Percentiles rank a stretch among this genome's conserved stretches.
Conservation (phyloP, 768 basidiomycete genomes). For the Naematelia encephala region DNA sequence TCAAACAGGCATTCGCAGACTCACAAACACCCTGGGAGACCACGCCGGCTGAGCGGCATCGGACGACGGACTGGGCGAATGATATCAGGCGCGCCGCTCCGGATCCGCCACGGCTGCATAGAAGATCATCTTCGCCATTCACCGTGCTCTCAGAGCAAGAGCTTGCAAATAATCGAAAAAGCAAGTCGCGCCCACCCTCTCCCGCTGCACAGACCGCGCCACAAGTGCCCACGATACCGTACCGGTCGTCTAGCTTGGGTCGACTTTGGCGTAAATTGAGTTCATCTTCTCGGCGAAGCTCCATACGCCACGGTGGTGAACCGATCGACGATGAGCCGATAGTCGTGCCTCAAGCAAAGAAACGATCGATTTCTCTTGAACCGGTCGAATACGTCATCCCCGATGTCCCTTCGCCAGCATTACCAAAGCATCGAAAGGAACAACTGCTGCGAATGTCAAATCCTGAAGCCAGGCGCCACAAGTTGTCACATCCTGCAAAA, state of each 20-base stretch:
- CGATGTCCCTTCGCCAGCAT: not conserved
- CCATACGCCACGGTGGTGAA: not conserved
- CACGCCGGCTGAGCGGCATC: not conserved
- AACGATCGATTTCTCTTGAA: not conserved
- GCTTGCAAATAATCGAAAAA: not conserved
- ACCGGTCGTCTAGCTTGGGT: not conserved
- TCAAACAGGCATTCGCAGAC: conserved; percentile 3
- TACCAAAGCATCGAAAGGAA: not conserved
- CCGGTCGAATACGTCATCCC: not conserved
- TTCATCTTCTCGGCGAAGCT: not conserved
- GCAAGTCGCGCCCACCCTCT: not conserved
- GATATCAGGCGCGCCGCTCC: conserved; percentile 1
- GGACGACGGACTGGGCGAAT: not conserved
- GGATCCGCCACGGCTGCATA: not conserved
- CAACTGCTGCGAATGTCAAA: not conserved
- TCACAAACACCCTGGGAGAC: not conserved
- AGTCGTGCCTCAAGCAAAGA: not conserved
- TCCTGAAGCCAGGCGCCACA: not conserved
- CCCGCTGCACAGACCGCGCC: not conserved
- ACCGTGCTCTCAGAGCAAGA: not conserved
- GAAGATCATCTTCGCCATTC: not conserved
- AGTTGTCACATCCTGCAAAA: not conserved
- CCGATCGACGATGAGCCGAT: not conserved
- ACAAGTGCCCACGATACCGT: not conserved
- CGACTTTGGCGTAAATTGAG: conserved; percentile 7